phyloP scores from a whole-genome alignment of 805 yeast genomes.

The Myxozyma udenii region DNA sequence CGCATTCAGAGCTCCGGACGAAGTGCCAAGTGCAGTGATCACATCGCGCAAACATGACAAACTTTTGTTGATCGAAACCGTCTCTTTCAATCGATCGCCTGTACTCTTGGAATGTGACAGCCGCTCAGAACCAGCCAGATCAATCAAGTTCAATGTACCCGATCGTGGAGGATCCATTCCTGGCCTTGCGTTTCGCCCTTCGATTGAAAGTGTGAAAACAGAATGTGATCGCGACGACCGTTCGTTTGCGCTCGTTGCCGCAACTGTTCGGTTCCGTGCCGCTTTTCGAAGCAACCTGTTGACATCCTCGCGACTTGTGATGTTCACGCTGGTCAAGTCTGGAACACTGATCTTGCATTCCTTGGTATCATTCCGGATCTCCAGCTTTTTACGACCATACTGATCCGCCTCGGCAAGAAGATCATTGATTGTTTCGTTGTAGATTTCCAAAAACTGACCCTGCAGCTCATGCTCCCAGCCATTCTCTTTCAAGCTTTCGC shows the following conservation, averaged over 20 bases:
- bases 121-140: slow-evolving; percentile 93
- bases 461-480: slow-evolving; percentile 63
- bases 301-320: slow-evolving; percentile 52
- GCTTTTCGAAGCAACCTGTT: slow-evolving; percentile 53
- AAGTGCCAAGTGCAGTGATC: slow-evolving; percentile 59
- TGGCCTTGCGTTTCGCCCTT: slow-evolving; percentile 52
- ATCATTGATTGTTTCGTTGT: slow-evolving; percentile 79
- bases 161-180: slow-evolving; percentile 42
- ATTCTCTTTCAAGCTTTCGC: slow-evolving; percentile 46
- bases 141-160: slow-evolving; percentile 77
- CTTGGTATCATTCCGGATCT: slow-evolving; percentile 65
- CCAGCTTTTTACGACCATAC: slow-evolving; percentile 46
- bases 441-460: slow-evolving; percentile 85
- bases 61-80: slow-evolving; percentile 85
- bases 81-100: slow-evolving; percentile 80
- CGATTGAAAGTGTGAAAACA: slow-evolving; percentile 62
- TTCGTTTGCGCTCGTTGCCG: slow-evolving; percentile 75
- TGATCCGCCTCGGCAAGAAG: slow-evolving; percentile 44
- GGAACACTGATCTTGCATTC: slow-evolving; percentile 57
- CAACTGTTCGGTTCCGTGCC: slow-evolving; percentile 63
- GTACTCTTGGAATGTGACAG: slow-evolving; percentile 67
- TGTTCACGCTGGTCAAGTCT: slow-evolving; percentile 51
- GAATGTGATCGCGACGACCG: slow-evolving; percentile 91
- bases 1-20: slow-evolving; percentile 14
- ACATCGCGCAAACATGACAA: slow-evolving; percentile 88